Evolutionary conservation across 2,329 filamentous ascomycete species (phyloP).

Genomic region (Dactylellina cionopaga): DNA sequence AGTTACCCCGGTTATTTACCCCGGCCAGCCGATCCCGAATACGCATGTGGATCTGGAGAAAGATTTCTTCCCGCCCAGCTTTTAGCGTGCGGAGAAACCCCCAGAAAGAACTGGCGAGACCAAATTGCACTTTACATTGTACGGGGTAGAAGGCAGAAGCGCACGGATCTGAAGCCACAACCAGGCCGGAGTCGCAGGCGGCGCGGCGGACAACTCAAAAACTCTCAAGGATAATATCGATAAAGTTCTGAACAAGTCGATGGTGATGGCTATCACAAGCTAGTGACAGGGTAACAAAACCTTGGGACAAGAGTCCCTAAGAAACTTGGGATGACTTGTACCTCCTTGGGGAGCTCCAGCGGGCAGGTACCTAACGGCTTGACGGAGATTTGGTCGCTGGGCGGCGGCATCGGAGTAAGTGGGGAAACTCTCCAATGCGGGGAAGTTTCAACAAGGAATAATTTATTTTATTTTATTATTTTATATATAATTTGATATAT

Average conservation of each 20-base stretch:
- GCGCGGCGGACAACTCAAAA: slow-evolving; percentile 32
- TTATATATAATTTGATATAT: too few relatives aligned
- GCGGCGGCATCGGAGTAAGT: slow-evolving; percentile 9
- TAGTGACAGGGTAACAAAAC: slow-evolving; percentile 6
- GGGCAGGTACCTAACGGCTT: slow-evolving; percentile 18
- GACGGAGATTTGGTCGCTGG: slow-evolving; percentile 5
- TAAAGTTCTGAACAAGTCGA: background rate
- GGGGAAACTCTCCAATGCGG: background rate
- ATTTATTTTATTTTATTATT: too few relatives aligned
- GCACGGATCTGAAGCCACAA: background rate
- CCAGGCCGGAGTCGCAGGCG: slow-evolving; percentile 27
- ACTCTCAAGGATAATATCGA: background rate
- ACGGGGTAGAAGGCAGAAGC: slow-evolving; percentile 19
- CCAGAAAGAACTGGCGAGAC: slow-evolving; percentile 1
- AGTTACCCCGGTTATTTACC: slow-evolving; percentile 15
- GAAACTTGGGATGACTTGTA: slow-evolving; percentile 14
- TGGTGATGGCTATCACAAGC: slow-evolving; percentile 31
- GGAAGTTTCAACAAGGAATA: background rate
- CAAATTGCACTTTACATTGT: background rate
- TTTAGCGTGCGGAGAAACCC: slow-evolving; percentile 1
- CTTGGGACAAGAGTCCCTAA: slow-evolving; percentile 34
- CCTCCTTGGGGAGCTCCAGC: background rate
- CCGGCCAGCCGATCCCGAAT: slow-evolving; percentile 25
- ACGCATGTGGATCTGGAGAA: slow-evolving; percentile 29
- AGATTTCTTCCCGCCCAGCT: slow-evolving; percentile 13